These are phyloP conservation scores for Lachnellula suecica DNA, from an alignment of 2,329 filamentous ascomycete species.

Conservation along the genomic window DNA sequence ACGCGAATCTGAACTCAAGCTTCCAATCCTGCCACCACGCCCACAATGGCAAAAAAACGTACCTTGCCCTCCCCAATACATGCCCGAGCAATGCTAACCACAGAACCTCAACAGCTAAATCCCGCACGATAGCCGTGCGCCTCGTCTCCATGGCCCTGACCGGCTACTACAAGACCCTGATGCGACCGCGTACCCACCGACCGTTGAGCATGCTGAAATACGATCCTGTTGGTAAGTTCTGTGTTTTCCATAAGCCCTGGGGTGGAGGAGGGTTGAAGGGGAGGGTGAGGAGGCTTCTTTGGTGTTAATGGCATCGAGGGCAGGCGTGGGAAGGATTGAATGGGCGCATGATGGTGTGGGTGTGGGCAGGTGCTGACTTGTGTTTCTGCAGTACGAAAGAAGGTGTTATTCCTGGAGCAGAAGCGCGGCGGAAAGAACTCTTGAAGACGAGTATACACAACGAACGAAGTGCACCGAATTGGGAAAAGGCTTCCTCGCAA, in stretches of 20 bases:
- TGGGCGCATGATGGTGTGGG: too few relatives aligned
- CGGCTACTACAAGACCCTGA: conserved; percentile 92
- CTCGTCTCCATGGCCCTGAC: conserved; percentile 99
- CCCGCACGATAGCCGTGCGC: conserved; percentile 88
- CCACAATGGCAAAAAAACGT: not conserved
- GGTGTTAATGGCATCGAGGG: not conserved
- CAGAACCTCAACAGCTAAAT: conserved; percentile 53
- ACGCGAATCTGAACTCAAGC: not conserved
- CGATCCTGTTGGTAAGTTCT: conserved; percentile 76
- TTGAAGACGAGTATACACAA: not conserved
- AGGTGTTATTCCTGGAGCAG: conserved; percentile 92
- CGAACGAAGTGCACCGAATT: not conserved
- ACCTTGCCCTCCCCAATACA: not conserved
- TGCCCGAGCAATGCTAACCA: not conserved
- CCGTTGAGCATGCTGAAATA: conserved; percentile 99
- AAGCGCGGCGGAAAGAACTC: conserved; percentile 67
- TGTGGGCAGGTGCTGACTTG: conserved; percentile 4
- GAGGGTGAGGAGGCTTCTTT: not conserved
- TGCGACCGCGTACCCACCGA: conserved; percentile 74
- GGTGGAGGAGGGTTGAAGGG: not conserved
- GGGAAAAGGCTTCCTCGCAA: not conserved
- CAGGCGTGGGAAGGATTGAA: too few relatives aligned
- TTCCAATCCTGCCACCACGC: not conserved
- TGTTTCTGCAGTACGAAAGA: conserved; percentile 71
- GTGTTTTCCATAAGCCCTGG: not conserved